A percentile compares a stretch with the other conserved stretches of the same genome.
These are phyloP conservation scores for Porphyra umbilicalis DNA, from an alignment of 31 red algal genomes.

Conservation along the genomic window DNA sequence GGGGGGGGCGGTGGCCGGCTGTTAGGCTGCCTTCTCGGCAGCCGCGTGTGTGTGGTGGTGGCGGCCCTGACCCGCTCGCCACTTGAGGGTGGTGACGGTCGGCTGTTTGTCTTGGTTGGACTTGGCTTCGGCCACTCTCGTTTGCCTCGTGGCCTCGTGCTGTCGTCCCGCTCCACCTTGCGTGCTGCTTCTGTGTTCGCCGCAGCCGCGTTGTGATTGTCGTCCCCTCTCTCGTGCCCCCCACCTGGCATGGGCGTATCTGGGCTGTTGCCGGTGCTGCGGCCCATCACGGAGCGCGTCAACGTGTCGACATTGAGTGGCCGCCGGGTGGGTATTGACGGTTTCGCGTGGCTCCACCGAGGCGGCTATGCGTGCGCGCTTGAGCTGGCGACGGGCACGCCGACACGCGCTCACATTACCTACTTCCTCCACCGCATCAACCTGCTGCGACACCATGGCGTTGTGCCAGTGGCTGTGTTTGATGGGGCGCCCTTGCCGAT, in stretches of 20 bases:
- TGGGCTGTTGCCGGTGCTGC: conserved; percentile 17
- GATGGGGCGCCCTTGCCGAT: conserved; percentile 91
- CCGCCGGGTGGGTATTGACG: conserved; percentile 75
- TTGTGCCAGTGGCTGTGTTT: conserved; percentile 84
- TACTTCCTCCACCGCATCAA: conserved; percentile 81
- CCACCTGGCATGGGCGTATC: conserved; percentile 17
- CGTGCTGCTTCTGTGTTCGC: too few relatives aligned
- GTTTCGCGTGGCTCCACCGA: conserved; percentile 87
- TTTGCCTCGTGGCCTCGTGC: too few relatives aligned
- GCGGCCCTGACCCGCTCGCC: too few relatives aligned
- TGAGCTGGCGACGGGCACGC: conserved; percentile 47
- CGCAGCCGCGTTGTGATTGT: too few relatives aligned
- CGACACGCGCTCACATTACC: conserved; percentile 41
- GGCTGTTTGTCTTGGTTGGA: too few relatives aligned
- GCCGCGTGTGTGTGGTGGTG: too few relatives aligned
- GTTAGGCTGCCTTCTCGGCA: too few relatives aligned
- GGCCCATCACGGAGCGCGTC: conserved; percentile 3
- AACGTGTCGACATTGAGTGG: conserved; percentile 10
- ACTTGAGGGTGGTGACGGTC: too few relatives aligned
- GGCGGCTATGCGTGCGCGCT: conserved; percentile 70
- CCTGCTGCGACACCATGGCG: conserved; percentile 73
- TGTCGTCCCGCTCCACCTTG: too few relatives aligned
- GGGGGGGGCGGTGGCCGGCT: too few relatives aligned
- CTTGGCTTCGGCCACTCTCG: too few relatives aligned
- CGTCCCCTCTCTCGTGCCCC: background rate